Evolutionary conservation across 179 eudicot genomes (phyloP).

Genomic region (Beta macrorhiza): DNA sequence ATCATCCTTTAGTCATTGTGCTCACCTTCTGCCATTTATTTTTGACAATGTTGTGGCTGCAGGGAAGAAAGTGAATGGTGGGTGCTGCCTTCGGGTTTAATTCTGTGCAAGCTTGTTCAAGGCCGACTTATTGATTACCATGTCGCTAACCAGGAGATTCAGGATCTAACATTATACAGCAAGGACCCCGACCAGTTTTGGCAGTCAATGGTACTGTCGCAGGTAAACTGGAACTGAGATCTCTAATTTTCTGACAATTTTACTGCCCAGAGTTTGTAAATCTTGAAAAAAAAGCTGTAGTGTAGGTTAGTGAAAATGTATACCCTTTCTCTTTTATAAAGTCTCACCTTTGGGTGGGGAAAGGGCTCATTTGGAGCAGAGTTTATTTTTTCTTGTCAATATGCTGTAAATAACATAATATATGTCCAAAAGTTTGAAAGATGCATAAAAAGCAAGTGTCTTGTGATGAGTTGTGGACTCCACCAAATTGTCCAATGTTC

Average conservation of each 20-base stretch:
- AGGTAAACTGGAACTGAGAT: background rate
- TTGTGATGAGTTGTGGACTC: background rate
- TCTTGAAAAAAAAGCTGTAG: slow-evolving; percentile 5
- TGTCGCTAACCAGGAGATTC: slow-evolving; percentile 91
- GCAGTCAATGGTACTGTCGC: slow-evolving; percentile 40
- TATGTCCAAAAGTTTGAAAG: background rate
- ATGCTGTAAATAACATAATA: slow-evolving; percentile 23
- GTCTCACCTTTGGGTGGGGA: background rate
- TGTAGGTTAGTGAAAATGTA: slow-evolving; percentile 18
- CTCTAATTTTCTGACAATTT: background rate
- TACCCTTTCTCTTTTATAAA: background rate
- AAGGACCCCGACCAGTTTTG: slow-evolving; percentile 66
- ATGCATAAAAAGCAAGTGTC: background rate
- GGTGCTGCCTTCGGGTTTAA: slow-evolving; percentile 71
- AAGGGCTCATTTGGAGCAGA: background rate
- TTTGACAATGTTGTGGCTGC: slow-evolving; percentile 24
- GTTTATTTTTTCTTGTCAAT: slow-evolving; percentile 8
- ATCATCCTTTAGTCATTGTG: background rate
- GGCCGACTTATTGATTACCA: slow-evolving; percentile 75
- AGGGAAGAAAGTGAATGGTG: slow-evolving; percentile 98
- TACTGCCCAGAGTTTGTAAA: slow-evolving; percentile 9
- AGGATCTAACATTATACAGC: slow-evolving; percentile 78
- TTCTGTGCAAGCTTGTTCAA: slow-evolving; percentile 68
- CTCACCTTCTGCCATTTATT: background rate
- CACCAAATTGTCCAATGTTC: too few species aligned